Base-by-base conservation (phyloP, 129 eudicot species). In the Centaurea solstitialis region DNA sequence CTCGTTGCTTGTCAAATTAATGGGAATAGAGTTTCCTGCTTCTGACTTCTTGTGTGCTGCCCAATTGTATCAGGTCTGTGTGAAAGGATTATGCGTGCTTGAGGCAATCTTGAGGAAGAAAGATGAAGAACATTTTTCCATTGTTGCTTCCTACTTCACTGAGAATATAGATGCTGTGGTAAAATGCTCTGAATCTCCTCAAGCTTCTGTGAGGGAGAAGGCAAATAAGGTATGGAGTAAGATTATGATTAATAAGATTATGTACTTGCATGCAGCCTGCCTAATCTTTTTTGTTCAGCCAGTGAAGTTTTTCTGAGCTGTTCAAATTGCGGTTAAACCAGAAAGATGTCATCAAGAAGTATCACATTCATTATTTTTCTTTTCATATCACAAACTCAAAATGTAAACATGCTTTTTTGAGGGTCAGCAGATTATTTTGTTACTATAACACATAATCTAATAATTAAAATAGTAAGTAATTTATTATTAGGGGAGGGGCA, bases 131-230 rank as follows among this genome's bases (percentile, higher is more conserved):
- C 82, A 83, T 38, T 86, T 91, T 84, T 73, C 85, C 38, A 74
- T 83, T 66, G 77, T 91, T 57, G 81, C 74, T 21, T 89, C 90
- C 59, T 89, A 87, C 82, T 93, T 93, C 62, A 67, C 78, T 70
- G 98, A 89, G 38, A 89, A 91, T 82, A 87, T 12, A 11, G 92
- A 91, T 73, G 76, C 64, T n/a, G 88, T 91, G 67, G 70, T 87
- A 1, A 85, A 76, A 72, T 91, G 97, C 86, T 89, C 90, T 70
- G 97, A 91, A 80, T 91, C 97, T 62, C 97, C 97, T 18, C 97
- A 91, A 82, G 93, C 93, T 62, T 91, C 97, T 78, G 69, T 91
- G 70, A 83, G 97, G 79, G 97, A 91, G 81, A 93, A 93, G 78
- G 92, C 98, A 66, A 87, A 76, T 64, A 93, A 88, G 91, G 98